Conservation (phyloP, 805 yeast genomes). For the Cyberlindnera xylosilytica region DNA sequence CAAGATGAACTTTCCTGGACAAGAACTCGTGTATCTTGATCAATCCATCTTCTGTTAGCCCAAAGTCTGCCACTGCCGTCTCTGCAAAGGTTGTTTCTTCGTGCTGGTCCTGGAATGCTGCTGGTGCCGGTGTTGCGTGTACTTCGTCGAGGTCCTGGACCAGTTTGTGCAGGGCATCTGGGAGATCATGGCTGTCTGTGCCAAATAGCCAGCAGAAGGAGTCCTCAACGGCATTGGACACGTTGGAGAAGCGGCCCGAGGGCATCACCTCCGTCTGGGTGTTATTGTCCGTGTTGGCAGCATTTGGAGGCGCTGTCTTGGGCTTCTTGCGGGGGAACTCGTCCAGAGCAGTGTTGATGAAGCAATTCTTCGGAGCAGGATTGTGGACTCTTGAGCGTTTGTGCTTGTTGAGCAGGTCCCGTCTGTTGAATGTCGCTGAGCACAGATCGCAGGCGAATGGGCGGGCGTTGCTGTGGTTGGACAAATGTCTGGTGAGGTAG, state of each 20-base stretch:
- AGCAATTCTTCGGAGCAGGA: slow-evolving; percentile 1
- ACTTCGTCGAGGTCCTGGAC: background rate
- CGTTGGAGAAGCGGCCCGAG: slow-evolving; percentile 17
- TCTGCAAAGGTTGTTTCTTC: background rate
- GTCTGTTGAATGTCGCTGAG: slow-evolving; percentile 28
- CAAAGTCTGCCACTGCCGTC: background rate
- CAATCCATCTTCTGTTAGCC: slow-evolving; percentile 1
- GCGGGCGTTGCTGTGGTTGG: slow-evolving; percentile 28
- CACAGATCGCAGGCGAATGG: slow-evolving; percentile 30
- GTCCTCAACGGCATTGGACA: slow-evolving; percentile 21
- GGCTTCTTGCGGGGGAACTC: slow-evolving; percentile 1
- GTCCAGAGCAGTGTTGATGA: slow-evolving; percentile 5
- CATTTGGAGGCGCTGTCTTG: too few relatives aligned
- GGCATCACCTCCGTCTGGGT: background rate
- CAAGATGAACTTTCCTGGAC: background rate
- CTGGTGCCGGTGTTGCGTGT: background rate
- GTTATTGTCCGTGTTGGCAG: too few relatives aligned
- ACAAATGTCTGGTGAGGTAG: slow-evolving; percentile 30
- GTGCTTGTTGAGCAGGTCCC: slow-evolving; percentile 31
- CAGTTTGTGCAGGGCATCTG: background rate
- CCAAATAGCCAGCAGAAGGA: slow-evolving; percentile 27
- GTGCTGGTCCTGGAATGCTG: background rate
- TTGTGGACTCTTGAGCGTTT: slow-evolving; percentile 22
- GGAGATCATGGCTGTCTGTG: background rate
- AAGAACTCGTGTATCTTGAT: slow-evolving; percentile 2